Base-by-base conservation (phyloP, 202 grass and related monocot genomes). In the Schoenoplectus triqueter region DNA sequence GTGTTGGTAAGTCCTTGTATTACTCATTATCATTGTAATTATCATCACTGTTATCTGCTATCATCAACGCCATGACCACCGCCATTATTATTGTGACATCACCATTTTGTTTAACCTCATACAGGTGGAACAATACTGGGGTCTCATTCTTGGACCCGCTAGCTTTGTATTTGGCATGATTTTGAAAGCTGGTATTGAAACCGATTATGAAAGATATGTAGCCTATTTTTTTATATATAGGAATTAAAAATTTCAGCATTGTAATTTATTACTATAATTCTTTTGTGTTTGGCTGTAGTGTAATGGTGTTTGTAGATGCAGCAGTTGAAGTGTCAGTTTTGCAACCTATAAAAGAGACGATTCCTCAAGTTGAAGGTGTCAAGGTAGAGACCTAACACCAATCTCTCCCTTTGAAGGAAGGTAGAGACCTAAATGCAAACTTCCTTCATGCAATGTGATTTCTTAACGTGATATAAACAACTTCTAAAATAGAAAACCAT, bases 121-220 rank as follows among this genome's bases (percentile, higher is more conserved):
- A 44, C 85, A 98, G 95, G 91, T 87, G 93, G 96, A 19, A 78
- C 88, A 66, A 88, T 98, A 66, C 54, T 80, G 96, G 96, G 67
- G 77, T 98, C 80, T 91, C 90, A 56, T 89, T 87, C 81, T 91
- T 98, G 74, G 96, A 98, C 92, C 96, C 93, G 84, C 88, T 95
- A 84, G 96, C 96, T 87, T 92, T 84, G 96, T 98, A 18, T 94
- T 90, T 45, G 93, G 93, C 83, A 94, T 98, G 96, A 95, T 99
- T 89, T 85, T 92, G 70, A 95, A 95, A 94, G 96, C 89, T 88
- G 93, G 93, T 84, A 86, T 95, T 87, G 85, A 92, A 46, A 94
- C 96, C 39, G 88, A 93, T 86, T 99, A 95, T 79, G 85, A 90
- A 64, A 99, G 96, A 93, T 99, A 95, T 99, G 89, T 84, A 49